A percentile compares a stretch with the other conserved stretches of the same genome.
Conservation (phyloP, 1,284 basidiomycete species). For the Ustilago nuda region DNA sequence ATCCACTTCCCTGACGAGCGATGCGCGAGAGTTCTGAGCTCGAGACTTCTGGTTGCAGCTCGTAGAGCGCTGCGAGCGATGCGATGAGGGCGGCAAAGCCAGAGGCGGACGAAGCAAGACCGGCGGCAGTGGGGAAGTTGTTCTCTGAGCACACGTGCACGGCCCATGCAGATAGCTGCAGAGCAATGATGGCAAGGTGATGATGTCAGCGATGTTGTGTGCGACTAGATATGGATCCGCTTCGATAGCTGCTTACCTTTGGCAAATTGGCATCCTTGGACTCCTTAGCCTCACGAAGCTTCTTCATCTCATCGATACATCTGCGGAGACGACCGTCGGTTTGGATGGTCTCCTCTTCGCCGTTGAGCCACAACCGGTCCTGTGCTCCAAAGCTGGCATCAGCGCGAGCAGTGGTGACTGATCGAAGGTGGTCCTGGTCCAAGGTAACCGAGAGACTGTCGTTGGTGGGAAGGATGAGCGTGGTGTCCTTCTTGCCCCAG, state of each 20-base stretch:
- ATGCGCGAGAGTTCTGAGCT: slow-evolving; percentile 85
- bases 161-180: slow-evolving; percentile 58
- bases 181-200: not conserved
- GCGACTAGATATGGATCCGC: not conserved
- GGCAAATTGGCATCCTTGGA: slow-evolving; percentile 62
- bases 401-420: slow-evolving; percentile 90
- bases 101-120: slow-evolving; percentile 95
- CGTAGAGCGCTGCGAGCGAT: slow-evolving; percentile 87
- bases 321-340: slow-evolving; percentile 81
- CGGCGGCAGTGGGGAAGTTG: slow-evolving; percentile 99
- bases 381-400: slow-evolving; percentile 77
- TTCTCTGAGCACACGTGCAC: slow-evolving; percentile 88
- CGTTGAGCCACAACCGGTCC: slow-evolving; percentile 94
- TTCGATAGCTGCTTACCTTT: slow-evolving; percentile 41
- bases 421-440: slow-evolving; percentile 93
- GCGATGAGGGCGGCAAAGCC: slow-evolving; percentile 95
- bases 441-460: slow-evolving; percentile 96
- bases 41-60: slow-evolving; percentile 75
- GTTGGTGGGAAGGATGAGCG: slow-evolving; percentile 95
- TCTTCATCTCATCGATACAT: slow-evolving; percentile 89
- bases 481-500: slow-evolving; percentile 97
- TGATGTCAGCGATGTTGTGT: slow-evolving; percentile 1
- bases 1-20: slow-evolving; percentile 95
- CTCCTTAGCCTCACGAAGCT: slow-evolving; percentile 81
- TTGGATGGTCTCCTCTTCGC: slow-evolving; percentile 88